Percentiles rank a stretch among this genome's conserved stretches.
These are phyloP conservation scores for Kwoniella europaea DNA, from an alignment of 768 basidiomycete genomes.

Conservation along the genomic window DNA sequence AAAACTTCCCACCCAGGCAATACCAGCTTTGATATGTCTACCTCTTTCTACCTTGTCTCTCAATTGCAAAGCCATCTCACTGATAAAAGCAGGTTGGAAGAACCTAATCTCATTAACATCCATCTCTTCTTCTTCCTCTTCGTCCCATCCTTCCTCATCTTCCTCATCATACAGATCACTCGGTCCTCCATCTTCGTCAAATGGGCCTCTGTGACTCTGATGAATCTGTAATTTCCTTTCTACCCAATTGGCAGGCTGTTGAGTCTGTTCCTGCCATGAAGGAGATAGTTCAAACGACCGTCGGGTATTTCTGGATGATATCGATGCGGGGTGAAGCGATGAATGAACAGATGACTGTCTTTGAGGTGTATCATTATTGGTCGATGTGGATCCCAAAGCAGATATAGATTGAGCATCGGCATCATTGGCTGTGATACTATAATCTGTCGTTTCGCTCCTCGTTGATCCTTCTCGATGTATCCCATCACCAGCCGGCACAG, in stretches of 20 bases:
- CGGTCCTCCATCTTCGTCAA: conserved; percentile 33
- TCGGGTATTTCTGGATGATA: conserved; percentile 15
- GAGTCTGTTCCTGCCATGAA: conserved; percentile 45
- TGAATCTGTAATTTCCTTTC: conserved; percentile 55
- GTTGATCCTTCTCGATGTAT: conserved; percentile 13
- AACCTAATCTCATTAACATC: conserved; percentile 77
- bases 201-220: conserved; percentile 35
- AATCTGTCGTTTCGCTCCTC: conserved; percentile 8
- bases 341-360: conserved; percentile 28
- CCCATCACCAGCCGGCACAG: conserved; percentile 3
- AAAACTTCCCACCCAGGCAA: conserved; percentile 86
- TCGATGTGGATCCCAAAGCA: background rate
- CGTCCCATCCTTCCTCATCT: conserved; percentile 22
- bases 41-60: conserved; percentile 86
- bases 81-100: conserved; percentile 84
- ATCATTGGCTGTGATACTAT: conserved; percentile 11
- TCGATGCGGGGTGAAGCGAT: conserved; percentile 27
- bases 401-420: conserved; percentile 17
- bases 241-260: conserved; percentile 51
- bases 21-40: conserved; percentile 87
- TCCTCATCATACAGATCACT: conserved; percentile 24
- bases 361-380: conserved; percentile 13
- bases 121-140: conserved; percentile 46
- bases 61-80: conserved; percentile 84
- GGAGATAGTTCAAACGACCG: conserved; percentile 37